phyloP scores from a whole-genome alignment of 306 rosid genomes.

The Biancaea sappan region DNA sequence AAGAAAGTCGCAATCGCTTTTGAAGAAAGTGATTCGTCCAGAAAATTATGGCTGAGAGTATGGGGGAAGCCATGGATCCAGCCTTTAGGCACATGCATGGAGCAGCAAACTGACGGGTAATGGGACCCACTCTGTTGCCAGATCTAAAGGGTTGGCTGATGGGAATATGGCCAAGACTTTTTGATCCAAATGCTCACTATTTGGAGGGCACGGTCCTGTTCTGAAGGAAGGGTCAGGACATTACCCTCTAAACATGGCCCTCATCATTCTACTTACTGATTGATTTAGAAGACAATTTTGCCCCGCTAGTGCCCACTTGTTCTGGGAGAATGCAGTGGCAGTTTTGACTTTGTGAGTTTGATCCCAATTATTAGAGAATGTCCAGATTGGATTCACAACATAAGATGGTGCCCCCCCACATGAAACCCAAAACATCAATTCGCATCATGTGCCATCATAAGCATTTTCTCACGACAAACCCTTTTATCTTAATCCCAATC shows the following conservation, averaged over 20 bases:
- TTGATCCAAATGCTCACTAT: constrained; percentile 34
- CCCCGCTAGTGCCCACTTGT: constrained; percentile 4
- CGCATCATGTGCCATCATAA: constrained; percentile 49
- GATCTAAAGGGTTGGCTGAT: constrained; percentile 32
- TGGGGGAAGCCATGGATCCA: constrained; percentile 35
- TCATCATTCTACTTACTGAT: not conserved
- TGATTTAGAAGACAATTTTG: constrained; percentile 22
- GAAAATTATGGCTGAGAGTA: constrained; percentile 38
- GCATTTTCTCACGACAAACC: constrained; percentile 13
- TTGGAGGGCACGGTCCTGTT: constrained; percentile 22
- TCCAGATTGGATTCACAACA: constrained; percentile 31
- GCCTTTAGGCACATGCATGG: constrained; percentile 65
- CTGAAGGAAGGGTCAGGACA: constrained; percentile 44
- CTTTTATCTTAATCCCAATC: constrained; percentile 27
- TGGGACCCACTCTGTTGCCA: constrained; percentile 59
- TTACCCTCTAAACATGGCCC: constrained; percentile 3
- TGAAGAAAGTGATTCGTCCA: constrained; percentile 27
- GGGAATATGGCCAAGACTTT: constrained; percentile 35
- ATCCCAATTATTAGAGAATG: constrained; percentile 43
- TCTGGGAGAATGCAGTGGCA: constrained; percentile 19
- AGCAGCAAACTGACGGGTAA: constrained; percentile 38
- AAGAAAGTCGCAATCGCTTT: constrained; percentile 44
- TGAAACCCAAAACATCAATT: constrained; percentile 36
- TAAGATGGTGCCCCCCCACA: constrained; percentile 43
- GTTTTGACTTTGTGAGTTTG: constrained; percentile 22